Percentiles rank a stretch among this genome's conserved stretches.
Evolutionary conservation across 805 yeast genomes (phyloP).

Genomic region (Wickerhamomyces queroliae): DNA sequence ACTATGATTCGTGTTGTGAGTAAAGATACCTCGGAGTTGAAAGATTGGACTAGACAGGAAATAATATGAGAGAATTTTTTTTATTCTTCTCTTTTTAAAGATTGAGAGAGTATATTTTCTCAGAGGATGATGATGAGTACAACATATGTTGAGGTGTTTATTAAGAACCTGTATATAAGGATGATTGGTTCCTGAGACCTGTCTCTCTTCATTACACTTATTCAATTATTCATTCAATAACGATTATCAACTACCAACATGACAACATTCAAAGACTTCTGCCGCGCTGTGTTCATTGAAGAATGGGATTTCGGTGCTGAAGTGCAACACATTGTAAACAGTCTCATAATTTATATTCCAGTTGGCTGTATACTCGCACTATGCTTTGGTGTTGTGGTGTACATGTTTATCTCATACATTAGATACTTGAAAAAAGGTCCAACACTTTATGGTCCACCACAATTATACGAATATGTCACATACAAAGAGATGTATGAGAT

Average conservation of each 20-base stretch:
- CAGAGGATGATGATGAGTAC: no score
- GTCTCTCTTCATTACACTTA: no score
- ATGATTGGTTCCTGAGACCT: no score
- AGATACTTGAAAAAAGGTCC: neutral
- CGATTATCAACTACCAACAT: no score
- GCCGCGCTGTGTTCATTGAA: neutral
- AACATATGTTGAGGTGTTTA: no score
- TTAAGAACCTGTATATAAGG: neutral
- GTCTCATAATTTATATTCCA: neutral
- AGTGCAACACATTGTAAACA: neutral
- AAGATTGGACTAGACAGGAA: constrained; percentile 16
- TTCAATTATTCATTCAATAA: no score
- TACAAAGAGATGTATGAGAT: neutral
- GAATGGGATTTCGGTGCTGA: neutral
- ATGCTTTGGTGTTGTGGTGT: neutral
- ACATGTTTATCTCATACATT: no score
- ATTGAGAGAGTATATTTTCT: neutral
- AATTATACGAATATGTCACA: neutral
- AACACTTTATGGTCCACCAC: neutral
- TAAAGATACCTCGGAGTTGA: constrained; percentile 5
- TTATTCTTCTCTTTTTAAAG: neutral
- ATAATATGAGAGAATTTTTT: neutral
- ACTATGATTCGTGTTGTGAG: constrained; percentile 8
- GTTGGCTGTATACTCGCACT: neutral
- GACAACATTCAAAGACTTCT: neutral